Base-by-base conservation (phyloP, 1,284 basidiomycete species). In the Rhodotorula glutinis region DNA sequence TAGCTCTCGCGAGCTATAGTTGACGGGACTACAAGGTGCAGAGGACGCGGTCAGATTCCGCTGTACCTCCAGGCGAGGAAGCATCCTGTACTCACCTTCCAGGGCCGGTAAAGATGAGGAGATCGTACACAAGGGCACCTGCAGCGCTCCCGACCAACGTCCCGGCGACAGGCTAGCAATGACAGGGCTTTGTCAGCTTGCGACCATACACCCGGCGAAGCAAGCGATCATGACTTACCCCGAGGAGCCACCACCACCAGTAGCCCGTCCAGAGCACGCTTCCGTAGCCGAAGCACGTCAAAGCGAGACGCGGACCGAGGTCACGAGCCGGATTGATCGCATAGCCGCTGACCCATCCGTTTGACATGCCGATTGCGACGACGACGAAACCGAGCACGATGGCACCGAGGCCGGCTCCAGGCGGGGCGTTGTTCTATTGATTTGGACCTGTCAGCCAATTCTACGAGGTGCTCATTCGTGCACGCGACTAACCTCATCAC, bases 251-350 rank as follows among this genome's bases (percentile, higher is more conserved):
- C 74, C 75, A 75, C 47, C 62, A 70, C 40, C 66, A n/a, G 13
- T 69, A 52, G 64, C 73, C 66, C 0, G 70, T 67, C 75, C 75
- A 76, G 27, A 76, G 67, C 7, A 62, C 27, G 1, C 38, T 63
- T 16, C 74, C 72, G 52, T 75, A 77, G 3, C 77, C 77, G 44
- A 72, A 63, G 10, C 64, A 64, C 60, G 74, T 74, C 19, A 73
- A 55, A 1, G 74, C 75, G 41, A 77, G 63, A 5, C 76, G 73
- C 21, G 76, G 76, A 0, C 77, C 77, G 21, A 78, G 65, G 64
- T 78, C 77, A 29, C 77, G 72, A 1, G 76, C 76, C 1, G 75
- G 73, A 59, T 78, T 78, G 57, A 77, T 73, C 38, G 73, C 72
- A 53, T 74, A 74, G 1, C 68, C 59, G 3, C 69, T 62, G 59